Percentiles rank a stretch among this genome's conserved stretches.
phyloP scores from a whole-genome alignment of 192 early-diverging fungal genomes.

The Podila epigama region DNA sequence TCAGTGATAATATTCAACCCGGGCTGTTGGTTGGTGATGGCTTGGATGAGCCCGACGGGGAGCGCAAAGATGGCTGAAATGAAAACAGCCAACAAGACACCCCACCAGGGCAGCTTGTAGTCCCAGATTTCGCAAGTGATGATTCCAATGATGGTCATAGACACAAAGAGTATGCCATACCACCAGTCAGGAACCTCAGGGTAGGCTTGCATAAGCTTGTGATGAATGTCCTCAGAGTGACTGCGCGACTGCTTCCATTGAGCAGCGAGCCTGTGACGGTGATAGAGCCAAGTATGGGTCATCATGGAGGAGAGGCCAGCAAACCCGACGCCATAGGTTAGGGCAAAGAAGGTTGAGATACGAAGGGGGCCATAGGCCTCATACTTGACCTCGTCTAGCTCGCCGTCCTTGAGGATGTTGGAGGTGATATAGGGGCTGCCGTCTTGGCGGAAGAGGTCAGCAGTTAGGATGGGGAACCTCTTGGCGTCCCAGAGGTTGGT shows the following conservation, averaged over 20 bases:
- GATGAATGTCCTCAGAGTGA: constrained; percentile 57
- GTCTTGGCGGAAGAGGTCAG: constrained; percentile 28
- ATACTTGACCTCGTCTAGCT: constrained; percentile 50
- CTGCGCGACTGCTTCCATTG: constrained; percentile 40
- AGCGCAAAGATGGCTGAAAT: constrained; percentile 48
- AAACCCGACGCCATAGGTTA: constrained; percentile 57
- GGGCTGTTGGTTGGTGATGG: constrained; percentile 54
- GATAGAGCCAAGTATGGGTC: constrained; percentile 62
- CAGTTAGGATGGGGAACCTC: constrained; percentile 41
- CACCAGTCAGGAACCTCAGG: constrained; percentile 58
- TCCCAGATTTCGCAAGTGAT: constrained; percentile 15
- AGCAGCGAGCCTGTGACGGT: constrained; percentile 58
- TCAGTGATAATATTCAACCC: constrained; percentile 62
- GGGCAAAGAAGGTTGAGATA: constrained; percentile 52
- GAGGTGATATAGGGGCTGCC: constrained; percentile 40
- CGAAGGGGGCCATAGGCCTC: constrained; percentile 51
- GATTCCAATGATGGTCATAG: constrained; percentile 35
- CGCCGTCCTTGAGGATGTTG: constrained; percentile 24
- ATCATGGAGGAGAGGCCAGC: constrained; percentile 59
- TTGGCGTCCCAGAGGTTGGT: constrained; percentile 59
- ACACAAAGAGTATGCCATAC: constrained; percentile 50
- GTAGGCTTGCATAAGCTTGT: constrained; percentile 68
- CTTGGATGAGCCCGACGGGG: constrained; percentile 62
- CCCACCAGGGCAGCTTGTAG: constrained; percentile 54
- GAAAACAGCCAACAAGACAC: constrained; percentile 44